Conservation (phyloP, 169 alveolate species). For the Plasmodium yoelii region DNA sequence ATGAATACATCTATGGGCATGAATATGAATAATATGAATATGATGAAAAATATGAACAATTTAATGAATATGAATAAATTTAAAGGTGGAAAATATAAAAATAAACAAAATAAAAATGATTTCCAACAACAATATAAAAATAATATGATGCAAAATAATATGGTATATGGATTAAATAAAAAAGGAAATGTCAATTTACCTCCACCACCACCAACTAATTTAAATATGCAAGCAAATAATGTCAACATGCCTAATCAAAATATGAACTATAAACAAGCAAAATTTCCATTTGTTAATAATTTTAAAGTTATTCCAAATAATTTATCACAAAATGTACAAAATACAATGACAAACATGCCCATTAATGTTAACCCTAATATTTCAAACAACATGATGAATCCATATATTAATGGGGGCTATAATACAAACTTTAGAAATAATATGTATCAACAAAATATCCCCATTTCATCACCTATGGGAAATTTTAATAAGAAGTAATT, state of each 20-base stretch:
- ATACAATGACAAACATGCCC: conserved; percentile 35
- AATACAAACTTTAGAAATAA: conserved; percentile 53
- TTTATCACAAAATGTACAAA: conserved; percentile 63
- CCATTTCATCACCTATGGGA: conserved; percentile 64
- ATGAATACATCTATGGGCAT: conserved; percentile 24
- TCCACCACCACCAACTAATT: conserved; percentile 73
- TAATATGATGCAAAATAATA: conserved; percentile 69
- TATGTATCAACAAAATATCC: conserved; percentile 65
- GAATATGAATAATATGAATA: conserved; percentile 36
- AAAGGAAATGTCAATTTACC: conserved; percentile 74
- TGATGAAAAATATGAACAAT: conserved; percentile 51
- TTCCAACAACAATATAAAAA: conserved; percentile 73
- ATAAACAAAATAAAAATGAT: conserved; percentile 55
- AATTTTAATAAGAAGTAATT: conserved; percentile 53
- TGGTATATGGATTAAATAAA: conserved; percentile 66
- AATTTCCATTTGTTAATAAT: conserved; percentile 72
- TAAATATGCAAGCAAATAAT: conserved; percentile 54
- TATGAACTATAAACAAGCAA: conserved; percentile 63
- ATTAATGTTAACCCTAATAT: conserved; percentile 65
- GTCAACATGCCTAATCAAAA: conserved; percentile 63
- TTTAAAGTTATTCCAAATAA: conserved; percentile 59
- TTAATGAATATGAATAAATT: conserved; percentile 34
- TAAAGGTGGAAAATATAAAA: conserved; percentile 67
- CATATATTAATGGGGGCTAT: conserved; percentile 61
- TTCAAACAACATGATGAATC: conserved; percentile 69